Base-by-base conservation (phyloP, 148 eudicot genomes). In the Oxyria digyna region DNA sequence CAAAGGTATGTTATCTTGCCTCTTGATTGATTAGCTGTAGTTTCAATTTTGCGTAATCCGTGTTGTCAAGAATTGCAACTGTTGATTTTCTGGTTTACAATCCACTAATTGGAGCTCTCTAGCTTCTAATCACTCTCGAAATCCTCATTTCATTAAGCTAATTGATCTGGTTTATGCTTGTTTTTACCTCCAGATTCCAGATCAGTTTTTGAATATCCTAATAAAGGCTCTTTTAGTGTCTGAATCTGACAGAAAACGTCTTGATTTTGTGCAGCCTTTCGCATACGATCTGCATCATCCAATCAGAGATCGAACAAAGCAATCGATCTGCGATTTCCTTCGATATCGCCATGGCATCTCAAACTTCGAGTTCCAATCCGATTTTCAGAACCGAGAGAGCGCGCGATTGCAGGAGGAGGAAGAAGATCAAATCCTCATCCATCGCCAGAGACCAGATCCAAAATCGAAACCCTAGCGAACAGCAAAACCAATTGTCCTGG, bases 391-490 rank as follows among this genome's bases (percentile, higher is more conserved):
- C 90, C 4, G 74, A 77, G 54, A 74, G 83, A 76, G 76, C 82
- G 7, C 72, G 83, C 33, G 78, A 81, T 27, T 79, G 77, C 4
- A 71, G 85, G 35, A 79, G 80, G 72, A 87, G 75, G 74, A 83
- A 80, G 81, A 81, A 79, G 76, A 82, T 73, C 42, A 75, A 78
- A 57, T 72, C 73, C 13, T 79, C 65, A 6, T 29, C 65, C 65
- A 1, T 29, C 37, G 14, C 65, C 37, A 59, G 65, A 69, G 32
- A 62, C 57, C 48, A 71, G 55, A 63, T 42, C 69, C 71, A 72
- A 42, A 32, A 70, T 12, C 74, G n/a, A 35, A 71, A 41, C 74
- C 67, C 72, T 35, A 52, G 32, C 71, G 26, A 54, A 8, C 42
- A 42, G 32, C 17, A 66, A 24, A 59, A 59, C 37, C 65, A 29